Conservation (phyloP, 2,329 filamentous ascomycete species). For the Fusarium sp. region DNA sequence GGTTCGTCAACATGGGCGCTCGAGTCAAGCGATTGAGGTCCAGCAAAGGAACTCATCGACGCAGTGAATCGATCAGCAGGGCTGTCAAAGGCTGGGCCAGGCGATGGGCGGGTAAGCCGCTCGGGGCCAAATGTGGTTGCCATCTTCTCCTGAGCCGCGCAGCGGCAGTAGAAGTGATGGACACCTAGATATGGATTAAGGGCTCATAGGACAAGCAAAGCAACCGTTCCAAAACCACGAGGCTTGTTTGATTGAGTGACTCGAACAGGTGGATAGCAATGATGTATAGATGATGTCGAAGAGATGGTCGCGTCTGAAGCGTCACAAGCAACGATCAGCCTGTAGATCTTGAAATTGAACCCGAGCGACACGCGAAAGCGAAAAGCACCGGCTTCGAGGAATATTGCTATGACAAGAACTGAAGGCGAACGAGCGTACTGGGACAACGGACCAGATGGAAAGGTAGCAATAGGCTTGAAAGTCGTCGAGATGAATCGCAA, state of each 20-base stretch:
- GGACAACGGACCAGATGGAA: slow-evolving; percentile 38
- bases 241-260: slow-evolving; percentile 19
- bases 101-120: slow-evolving; percentile 46
- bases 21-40: slow-evolving; percentile 26
- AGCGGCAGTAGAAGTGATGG: slow-evolving; percentile 58
- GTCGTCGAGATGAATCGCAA: slow-evolving; percentile 35
- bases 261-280: slow-evolving; percentile 12
- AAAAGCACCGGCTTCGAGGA: slow-evolving; percentile 13
- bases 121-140: slow-evolving; percentile 53
- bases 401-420: slow-evolving; percentile 14
- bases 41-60: slow-evolving; percentile 31
- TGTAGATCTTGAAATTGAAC: slow-evolving; percentile 22
- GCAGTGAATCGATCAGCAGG: slow-evolving; percentile 39
- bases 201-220: slow-evolving; percentile 52
- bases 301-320: slow-evolving; percentile 22
- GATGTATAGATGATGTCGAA: slow-evolving; percentile 5
- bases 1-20: slow-evolving; percentile 45
- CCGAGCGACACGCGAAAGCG: slow-evolving; percentile 12
- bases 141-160: slow-evolving; percentile 58
- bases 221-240: slow-evolving; percentile 9
- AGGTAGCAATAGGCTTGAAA: slow-evolving; percentile 29
- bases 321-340: slow-evolving; percentile 36
- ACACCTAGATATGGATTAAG: slow-evolving; percentile 48
- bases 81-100: slow-evolving; percentile 40
- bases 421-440: slow-evolving; percentile 14